A percentile compares a stretch with the other conserved stretches of the same genome.
Conservation (phyloP, 352 stramenopile species). For the Elongisporangium senticosum region DNA sequence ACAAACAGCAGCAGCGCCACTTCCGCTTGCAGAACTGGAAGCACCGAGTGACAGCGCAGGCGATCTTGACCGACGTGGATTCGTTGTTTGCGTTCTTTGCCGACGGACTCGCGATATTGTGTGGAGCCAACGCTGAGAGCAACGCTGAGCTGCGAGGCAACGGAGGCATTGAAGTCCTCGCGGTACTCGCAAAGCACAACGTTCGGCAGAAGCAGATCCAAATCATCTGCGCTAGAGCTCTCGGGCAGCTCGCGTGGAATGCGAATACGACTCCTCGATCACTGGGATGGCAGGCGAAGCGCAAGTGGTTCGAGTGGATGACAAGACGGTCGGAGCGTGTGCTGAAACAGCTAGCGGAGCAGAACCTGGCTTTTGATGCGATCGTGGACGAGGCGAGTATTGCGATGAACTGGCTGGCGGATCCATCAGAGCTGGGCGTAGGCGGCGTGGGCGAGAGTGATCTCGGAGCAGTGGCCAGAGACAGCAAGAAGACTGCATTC, state of each 20-base stretch:
- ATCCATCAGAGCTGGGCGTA: conserved; percentile 23
- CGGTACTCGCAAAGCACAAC: conserved; percentile 32
- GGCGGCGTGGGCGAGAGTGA: conserved; percentile 36
- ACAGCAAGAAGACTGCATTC: conserved; percentile 49
- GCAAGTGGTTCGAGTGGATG: conserved; percentile 56
- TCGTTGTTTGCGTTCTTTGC: conserved; percentile 65
- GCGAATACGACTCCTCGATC: conserved; percentile 44
- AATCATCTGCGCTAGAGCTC: conserved; percentile 39
- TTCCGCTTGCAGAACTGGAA: conserved; percentile 65
- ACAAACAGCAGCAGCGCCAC: conserved; percentile 58
- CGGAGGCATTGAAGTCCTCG: conserved; percentile 60
- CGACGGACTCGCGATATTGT: conserved; percentile 47
- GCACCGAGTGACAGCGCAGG: conserved; percentile 61
- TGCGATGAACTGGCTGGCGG: conserved; percentile 54
- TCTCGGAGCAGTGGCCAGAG: conserved; percentile 5
- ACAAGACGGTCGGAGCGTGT: conserved; percentile 26
- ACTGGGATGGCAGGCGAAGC: conserved; percentile 65
- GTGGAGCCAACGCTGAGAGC: conserved; percentile 31
- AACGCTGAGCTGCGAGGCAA: conserved; percentile 56
- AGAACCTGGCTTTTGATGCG: conserved; percentile 40
- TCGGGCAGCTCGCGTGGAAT: conserved; percentile 68
- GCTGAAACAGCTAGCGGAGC: conserved; percentile 19
- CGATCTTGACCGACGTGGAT: conserved; percentile 60
- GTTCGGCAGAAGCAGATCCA: conserved; percentile 23
- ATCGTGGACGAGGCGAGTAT: conserved; percentile 26